phyloP scores from a whole-genome alignment of 768 basidiomycete genomes.

The Kwoniella mangroviensis region DNA sequence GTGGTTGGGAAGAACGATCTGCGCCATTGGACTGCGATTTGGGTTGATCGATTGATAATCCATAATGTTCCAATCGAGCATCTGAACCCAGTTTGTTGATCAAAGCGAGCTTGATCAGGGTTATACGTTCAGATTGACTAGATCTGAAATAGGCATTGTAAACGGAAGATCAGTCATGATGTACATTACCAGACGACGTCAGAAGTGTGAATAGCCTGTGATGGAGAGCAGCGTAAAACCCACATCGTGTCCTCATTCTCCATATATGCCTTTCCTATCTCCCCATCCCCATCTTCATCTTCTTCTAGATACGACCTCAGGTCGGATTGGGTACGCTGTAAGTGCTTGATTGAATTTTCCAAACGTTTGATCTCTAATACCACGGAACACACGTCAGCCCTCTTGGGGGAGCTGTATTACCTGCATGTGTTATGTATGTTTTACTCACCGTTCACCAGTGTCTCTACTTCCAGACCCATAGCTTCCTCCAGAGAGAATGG shows the following conservation, averaged over 20 bases:
- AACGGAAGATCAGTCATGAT: background rate
- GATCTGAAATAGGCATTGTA: constrained; percentile 21
- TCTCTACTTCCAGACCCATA: constrained; percentile 43
- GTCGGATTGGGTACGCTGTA: constrained; percentile 37
- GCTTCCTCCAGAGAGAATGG: constrained; percentile 51
- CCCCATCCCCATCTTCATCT: constrained; percentile 12
- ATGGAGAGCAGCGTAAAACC: constrained; percentile 7
- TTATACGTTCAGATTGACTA: constrained; percentile 47
- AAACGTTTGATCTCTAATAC: constrained; percentile 40
- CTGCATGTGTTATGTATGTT: background rate
- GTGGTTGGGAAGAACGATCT: background rate
- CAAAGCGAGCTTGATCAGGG: constrained; percentile 41
- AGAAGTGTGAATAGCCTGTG: no score
- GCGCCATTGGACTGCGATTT: background rate
- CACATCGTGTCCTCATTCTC: constrained; percentile 51
- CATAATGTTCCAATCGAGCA: constrained; percentile 39
- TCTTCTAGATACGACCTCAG: constrained; percentile 25
- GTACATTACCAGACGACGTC: no score
- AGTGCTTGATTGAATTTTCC: constrained; percentile 41
- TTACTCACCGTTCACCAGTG: constrained; percentile 40
- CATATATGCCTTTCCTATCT: constrained; percentile 18
- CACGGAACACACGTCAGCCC: background rate
- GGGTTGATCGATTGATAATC: constrained; percentile 17
- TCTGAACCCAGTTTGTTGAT: constrained; percentile 46
- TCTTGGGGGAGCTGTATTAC: no score